Evolutionary conservation across 2,329 filamentous ascomycete genomes (phyloP), one percentile per base, ranked within the genome.

Genomic region (Botryotinia narcissicola): DNA sequence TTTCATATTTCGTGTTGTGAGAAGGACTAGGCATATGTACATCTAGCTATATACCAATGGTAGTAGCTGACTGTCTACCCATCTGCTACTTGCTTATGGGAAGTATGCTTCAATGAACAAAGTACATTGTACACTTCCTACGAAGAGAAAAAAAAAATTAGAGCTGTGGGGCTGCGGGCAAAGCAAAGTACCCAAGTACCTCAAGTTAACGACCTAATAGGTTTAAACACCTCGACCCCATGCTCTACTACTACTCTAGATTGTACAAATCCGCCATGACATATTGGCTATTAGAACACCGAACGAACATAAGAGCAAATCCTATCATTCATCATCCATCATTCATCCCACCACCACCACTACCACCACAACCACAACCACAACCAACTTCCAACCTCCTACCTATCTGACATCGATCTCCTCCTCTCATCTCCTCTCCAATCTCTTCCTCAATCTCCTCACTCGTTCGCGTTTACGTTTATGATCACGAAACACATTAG

Each of bases 241-340:
- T 66, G 63, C 29, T 35, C 61, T 42, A 22, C 60, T 62, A 37
- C 42, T 10, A 63, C 61, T 64, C 37, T 66, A 66, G 42, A 48
- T 59, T 69, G 18, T 69, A 69, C 66, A 69, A 57, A 69, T 57
- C 48, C 66, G 66, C 63, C 63, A 66, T 66, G 44, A 66, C 63
- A 66, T 66, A 66, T 66, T 66, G 44, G 63, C 22, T 37, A 18
- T 25, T 66, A 37, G 46, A 48, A 32, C 62, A 48, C 29, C 22
- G 44, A 69, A 42, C 25, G 66, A 54, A 29, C 46, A 40, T 68
- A 48, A 68, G 48, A 69, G 66, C 66, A 57, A 69, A 69, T 69
- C 48, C 48, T 29, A 68, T 42, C 22, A 66, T 37, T 29, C 22
- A 66, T 66, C 63, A 46, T 64, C 44, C 40, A 64, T 64, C 62